Evolutionary conservation across 2,329 filamentous ascomycete genomes (phyloP), one percentile per base, ranked within the genome.

Genomic region (Dothistroma pini): DNA sequence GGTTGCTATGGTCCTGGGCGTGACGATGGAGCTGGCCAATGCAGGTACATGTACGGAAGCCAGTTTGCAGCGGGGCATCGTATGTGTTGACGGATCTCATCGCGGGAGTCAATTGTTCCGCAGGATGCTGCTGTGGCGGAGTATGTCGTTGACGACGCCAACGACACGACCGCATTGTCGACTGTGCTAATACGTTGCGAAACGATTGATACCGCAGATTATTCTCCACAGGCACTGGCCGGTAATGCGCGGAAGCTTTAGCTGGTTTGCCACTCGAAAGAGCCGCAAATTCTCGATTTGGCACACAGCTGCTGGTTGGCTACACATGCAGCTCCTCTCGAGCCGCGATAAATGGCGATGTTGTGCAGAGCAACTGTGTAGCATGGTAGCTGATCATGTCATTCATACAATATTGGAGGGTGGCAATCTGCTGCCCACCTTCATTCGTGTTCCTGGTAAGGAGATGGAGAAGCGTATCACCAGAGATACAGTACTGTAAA

Each of bases 71-170:
- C 54, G 54, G 54, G 54, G 54, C 54, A 22, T 25, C 22, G 32
- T n/a, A 14, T 51, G 29, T 54, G n/a, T 44, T 41, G 53, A 51
- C 4, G 38, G 7, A 29, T 19, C 29, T 29, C 22, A 12, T 29
- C 19, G 29, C 57, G 55, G 62, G 49, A 61, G 56, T 59, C 56
- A 54, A 34, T 22, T 58, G 59, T 60, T 64, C 59, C 59, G 61
- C 38, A 60, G 48, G 57, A 58, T 47, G 25, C 25, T 29, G 25
- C 25, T 6, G 25, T 6, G 25, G 25, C 25, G 3, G 25, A 29
- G 25, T 6, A 6, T 29, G 25, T 2, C 25, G 2, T 29, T 29
- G 25, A 29, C 25, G 25, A 29, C 25, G 25, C 25, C 3, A 6
- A 29, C 25, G 25, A 29, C 25, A 29, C 25, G 25, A 29, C 25